Percentiles rank a stretch among this genome's conserved stretches.
These are phyloP conservation scores for Trichoderma parareesei DNA, from an alignment of 495 filamentous ascomycete genomes.

Conservation along the genomic window DNA sequence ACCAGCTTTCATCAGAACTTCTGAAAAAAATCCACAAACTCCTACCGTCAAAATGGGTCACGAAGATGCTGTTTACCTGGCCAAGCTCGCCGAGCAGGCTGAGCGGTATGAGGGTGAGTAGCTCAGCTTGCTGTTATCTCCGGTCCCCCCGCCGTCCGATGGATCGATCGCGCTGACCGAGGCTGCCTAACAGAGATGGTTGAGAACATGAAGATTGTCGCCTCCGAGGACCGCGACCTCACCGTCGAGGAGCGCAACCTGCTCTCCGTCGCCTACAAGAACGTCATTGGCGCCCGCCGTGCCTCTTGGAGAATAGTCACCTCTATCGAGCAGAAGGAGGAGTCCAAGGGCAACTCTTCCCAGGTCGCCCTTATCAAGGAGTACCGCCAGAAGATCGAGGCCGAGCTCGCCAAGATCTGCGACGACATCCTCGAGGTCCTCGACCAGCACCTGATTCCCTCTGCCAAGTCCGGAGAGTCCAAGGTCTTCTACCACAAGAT, in stretches of 20 bases:
- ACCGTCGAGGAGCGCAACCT: conserved; percentile 99
- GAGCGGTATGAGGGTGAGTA: conserved; percentile 98
- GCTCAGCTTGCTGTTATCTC: conserved; percentile 5
- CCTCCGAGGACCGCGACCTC: conserved; percentile 92
- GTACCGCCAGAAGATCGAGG: conserved; percentile 99
- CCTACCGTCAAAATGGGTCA: conserved; percentile 76
- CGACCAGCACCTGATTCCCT: conserved; percentile 92
- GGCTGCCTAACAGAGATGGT: conserved; percentile 75
- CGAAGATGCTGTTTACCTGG: conserved; percentile 98
- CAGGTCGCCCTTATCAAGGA: conserved; percentile 96
- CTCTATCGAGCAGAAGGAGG: conserved; percentile 99
- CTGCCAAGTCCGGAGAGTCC: conserved; percentile 92
- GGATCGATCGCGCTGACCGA: conserved; percentile 3
- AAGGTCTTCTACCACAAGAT: conserved; percentile 99
- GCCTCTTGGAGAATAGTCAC: conserved; percentile 99
- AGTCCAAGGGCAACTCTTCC: conserved; percentile 95
- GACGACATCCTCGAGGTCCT: conserved; percentile 97
- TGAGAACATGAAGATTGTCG: conserved; percentile 99
- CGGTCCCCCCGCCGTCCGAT: not conserved
- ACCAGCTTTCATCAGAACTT: conserved; percentile 14
- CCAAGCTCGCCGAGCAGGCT: conserved; percentile 99
- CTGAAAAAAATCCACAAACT: conserved; percentile 12
- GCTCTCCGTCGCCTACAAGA: conserved; percentile 99
- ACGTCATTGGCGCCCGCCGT: conserved; percentile 97
- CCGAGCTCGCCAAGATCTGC: conserved; percentile 97